Conservation (phyloP, 306 rosid species). For the Vachellia pachyceras region DNA sequence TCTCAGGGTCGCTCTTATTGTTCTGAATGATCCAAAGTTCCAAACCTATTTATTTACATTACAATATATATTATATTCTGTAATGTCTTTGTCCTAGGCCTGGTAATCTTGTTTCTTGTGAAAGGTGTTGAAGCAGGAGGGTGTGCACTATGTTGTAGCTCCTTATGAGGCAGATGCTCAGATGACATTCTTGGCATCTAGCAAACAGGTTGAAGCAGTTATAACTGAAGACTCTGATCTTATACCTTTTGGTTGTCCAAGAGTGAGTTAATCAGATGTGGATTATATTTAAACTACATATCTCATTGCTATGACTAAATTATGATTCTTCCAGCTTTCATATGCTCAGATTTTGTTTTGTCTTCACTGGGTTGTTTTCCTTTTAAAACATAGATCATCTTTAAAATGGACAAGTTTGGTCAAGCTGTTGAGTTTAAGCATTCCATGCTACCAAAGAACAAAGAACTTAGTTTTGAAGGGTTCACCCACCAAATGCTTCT, state of each 20-base stretch:
- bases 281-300: conserved; percentile 18
- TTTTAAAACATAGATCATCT: conserved; percentile 71
- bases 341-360: neutral
- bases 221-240: conserved; percentile 97
- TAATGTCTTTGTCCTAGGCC: neutral
- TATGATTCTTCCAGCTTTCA: conserved; percentile 12
- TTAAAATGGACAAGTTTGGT: conserved; percentile 95
- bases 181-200: conserved; percentile 88
- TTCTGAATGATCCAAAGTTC: conserved; percentile 14
- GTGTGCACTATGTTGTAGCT: conserved; percentile 78
- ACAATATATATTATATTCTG: conserved; percentile 8
- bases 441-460: conserved; percentile 73
- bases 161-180: conserved; percentile 99
- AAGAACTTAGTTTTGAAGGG: conserved; percentile 83
- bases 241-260: conserved; percentile 93
- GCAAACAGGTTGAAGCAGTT: conserved; percentile 81
- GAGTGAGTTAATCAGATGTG: conserved; percentile 59
- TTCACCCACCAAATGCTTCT: conserved; percentile 88
- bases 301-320: conserved; percentile 12
- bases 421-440: conserved; percentile 84
- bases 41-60: neutral
- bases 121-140: conserved; percentile 87
- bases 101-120: conserved; percentile 20
- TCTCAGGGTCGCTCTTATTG: conserved; percentile 11
- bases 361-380: conserved; percentile 40